These are phyloP conservation scores for Bryoerythrophyllum caledonicum DNA, from an alignment of 225 moss, liverwort and hornwort genomes.

Conservation along the genomic window DNA sequence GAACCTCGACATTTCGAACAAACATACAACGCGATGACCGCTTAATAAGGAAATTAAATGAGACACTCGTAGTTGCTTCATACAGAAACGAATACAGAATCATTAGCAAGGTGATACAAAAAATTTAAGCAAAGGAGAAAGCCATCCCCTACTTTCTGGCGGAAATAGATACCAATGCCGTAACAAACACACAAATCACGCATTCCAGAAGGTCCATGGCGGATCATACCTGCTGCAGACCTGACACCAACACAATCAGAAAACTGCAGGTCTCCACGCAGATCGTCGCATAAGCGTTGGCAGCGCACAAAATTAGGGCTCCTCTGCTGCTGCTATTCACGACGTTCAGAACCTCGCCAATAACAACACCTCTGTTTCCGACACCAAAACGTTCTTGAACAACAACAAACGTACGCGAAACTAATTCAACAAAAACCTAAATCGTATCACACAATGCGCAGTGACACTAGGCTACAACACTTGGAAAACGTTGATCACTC, in stretches of 20 bases:
- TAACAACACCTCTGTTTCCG: not conserved
- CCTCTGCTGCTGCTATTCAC: not conserved
- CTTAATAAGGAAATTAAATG: not conserved
- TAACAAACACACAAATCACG: conserved; percentile 5
- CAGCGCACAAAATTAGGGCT: conserved; percentile 12
- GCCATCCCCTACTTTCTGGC: not conserved
- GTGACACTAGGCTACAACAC: not conserved
- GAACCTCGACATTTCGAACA: not conserved
- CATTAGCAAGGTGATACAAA: not conserved
- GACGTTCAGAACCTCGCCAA: conserved; percentile 14
- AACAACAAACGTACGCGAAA: not conserved
- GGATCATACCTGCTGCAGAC: conserved; percentile 21
- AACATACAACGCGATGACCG: not conserved
- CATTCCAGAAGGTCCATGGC: not conserved
- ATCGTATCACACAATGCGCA: conserved; percentile 5
- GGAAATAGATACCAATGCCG: conserved; percentile 17
- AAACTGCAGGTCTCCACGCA: not conserved
- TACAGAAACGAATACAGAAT: not conserved
- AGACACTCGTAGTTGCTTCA: conserved; percentile 4
- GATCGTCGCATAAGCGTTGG: conserved; percentile 2
- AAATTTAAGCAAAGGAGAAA: not conserved
- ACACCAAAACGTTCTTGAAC: conserved; percentile 1
- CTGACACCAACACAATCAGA: not conserved
- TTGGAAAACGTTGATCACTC: conserved; percentile 1
- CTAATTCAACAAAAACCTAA: not conserved